These are phyloP conservation scores for Calocera viscosa DNA, from an alignment of 768 basidiomycete species.

Conservation along the genomic window DNA sequence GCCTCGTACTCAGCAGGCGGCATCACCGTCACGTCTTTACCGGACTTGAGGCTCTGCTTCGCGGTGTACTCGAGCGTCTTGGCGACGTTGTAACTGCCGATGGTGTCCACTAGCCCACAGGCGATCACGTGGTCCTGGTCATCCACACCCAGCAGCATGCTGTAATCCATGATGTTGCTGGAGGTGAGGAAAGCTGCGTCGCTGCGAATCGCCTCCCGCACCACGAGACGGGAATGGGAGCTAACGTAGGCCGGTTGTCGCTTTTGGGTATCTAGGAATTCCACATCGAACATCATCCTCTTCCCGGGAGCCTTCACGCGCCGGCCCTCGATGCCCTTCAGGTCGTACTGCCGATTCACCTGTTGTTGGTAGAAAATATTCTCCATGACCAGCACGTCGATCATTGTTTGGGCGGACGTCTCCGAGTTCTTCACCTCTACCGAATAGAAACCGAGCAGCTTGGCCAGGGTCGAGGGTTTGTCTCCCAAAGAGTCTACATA, in stretches of 20 bases:
- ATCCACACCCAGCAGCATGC: slow-evolving; percentile 62
- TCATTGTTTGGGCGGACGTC: slow-evolving; percentile 47
- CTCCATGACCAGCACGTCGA: slow-evolving; percentile 75
- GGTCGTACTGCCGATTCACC: slow-evolving; percentile 58
- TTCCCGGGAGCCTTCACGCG: slow-evolving; percentile 45
- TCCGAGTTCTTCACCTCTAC: slow-evolving; percentile 65
- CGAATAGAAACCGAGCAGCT: slow-evolving; percentile 71
- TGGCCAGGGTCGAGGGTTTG: slow-evolving; percentile 57
- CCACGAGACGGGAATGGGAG: slow-evolving; percentile 59
- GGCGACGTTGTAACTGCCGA: slow-evolving; percentile 75
- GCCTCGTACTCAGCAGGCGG: slow-evolving; percentile 71
- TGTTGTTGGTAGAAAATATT: slow-evolving; percentile 65
- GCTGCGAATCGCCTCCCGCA: slow-evolving; percentile 54
- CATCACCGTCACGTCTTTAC: slow-evolving; percentile 66
- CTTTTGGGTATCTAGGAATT: slow-evolving; percentile 75
- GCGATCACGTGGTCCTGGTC: slow-evolving; percentile 52
- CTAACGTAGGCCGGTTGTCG: slow-evolving; percentile 50
- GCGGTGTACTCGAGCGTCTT: slow-evolving; percentile 80
- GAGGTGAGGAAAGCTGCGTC: too few relatives aligned
- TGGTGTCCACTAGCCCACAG: slow-evolving; percentile 74
- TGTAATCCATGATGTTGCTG: too few relatives aligned
- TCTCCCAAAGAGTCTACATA: slow-evolving; percentile 60
- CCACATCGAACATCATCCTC: slow-evolving; percentile 64
- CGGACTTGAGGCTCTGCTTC: slow-evolving; percentile 58
- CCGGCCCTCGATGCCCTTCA: slow-evolving; percentile 72